These are phyloP conservation scores for Pichia sp. DNA, from an alignment of 1,139 yeast genomes.

Conservation along the genomic window DNA sequence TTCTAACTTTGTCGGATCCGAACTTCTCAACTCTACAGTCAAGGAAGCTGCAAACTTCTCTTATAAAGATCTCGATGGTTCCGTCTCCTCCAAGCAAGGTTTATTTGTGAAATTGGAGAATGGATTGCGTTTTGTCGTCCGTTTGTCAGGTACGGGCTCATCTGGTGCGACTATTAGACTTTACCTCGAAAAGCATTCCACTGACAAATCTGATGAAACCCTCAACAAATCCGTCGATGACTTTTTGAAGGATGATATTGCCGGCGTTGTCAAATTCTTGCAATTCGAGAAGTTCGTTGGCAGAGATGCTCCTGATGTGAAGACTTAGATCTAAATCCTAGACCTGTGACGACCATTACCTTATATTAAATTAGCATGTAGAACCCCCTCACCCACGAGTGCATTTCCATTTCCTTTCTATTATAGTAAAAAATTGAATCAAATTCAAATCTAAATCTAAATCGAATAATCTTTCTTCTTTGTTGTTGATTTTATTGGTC, in stretches of 20 bases:
- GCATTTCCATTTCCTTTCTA: no score
- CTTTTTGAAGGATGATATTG: constrained; percentile 57
- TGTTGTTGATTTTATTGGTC: no score
- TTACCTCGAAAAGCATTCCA: constrained; percentile 78
- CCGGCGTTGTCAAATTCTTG: constrained; percentile 58
- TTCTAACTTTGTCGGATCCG: constrained; percentile 35
- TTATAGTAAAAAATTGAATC: no score
- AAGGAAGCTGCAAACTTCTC: constrained; percentile 81
- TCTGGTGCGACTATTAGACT: constrained; percentile 96
- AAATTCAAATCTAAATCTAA: no score
- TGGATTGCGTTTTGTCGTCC: constrained; percentile 82
- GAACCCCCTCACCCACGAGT: no score
- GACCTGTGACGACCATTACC: no score
- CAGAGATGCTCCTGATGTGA: constrained; percentile 83
- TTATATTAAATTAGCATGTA: no score
- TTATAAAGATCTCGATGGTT: constrained; percentile 92
- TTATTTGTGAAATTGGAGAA: constrained; percentile 72
- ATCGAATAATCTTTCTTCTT: no score
- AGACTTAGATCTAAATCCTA: constrained; percentile 39
- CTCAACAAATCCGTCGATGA: constrained; percentile 51
- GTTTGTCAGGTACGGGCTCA: constrained; percentile 97
- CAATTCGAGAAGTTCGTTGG: constrained; percentile 70
- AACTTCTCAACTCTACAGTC: constrained; percentile 37
- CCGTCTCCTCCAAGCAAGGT: constrained; percentile 89
- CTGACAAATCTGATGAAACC: constrained; percentile 44